phyloP scores from a whole-genome alignment of 805 yeast genomes.

The Kodamaea restingae region DNA sequence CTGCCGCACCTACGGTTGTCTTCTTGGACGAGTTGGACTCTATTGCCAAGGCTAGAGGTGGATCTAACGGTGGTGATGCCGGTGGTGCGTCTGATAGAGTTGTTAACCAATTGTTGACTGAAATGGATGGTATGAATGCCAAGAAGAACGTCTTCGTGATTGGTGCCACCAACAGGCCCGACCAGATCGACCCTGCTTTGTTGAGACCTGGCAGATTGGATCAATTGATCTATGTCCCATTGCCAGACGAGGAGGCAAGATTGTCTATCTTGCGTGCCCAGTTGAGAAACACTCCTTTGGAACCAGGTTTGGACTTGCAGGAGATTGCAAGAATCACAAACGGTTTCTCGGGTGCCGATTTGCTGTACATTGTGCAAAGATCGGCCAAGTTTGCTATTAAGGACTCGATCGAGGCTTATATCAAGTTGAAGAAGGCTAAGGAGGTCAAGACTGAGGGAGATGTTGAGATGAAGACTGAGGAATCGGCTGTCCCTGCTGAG shows the following conservation, averaged over 20 bases:
- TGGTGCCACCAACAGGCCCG: constrained; percentile 99
- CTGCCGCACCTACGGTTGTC: constrained; percentile 99
- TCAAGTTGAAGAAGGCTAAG: constrained; percentile 34
- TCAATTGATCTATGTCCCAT: constrained; percentile 96
- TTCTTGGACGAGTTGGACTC: constrained; percentile 98
- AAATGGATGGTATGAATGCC: constrained; percentile 99
- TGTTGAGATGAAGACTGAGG: constrained; percentile 48
- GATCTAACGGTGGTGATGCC: constrained; percentile 78
- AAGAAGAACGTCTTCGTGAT: constrained; percentile 97
- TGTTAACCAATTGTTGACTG: constrained; percentile 91
- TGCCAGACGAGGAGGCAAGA: constrained; percentile 95
- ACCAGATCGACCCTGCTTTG: constrained; percentile 97
- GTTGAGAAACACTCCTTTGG: constrained; percentile 96
- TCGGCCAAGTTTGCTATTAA: constrained; percentile 98
- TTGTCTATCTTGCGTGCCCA: constrained; percentile 91
- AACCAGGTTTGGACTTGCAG: constrained; percentile 86
- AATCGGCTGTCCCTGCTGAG: constrained; percentile 28
- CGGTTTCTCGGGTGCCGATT: constrained; percentile 99
- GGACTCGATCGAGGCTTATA: constrained; percentile 86
- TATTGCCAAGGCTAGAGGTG: constrained; percentile 96
- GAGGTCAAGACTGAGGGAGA: constrained; percentile 43
- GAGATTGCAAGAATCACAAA: constrained; percentile 92
- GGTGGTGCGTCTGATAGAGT: constrained; percentile 97
- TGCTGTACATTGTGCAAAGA: constrained; percentile 95
- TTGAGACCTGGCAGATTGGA: constrained; percentile 99